These are phyloP conservation scores for Avena eriantha DNA, from an alignment of 176 grass and related monocot genomes.

Conservation along the genomic window DNA sequence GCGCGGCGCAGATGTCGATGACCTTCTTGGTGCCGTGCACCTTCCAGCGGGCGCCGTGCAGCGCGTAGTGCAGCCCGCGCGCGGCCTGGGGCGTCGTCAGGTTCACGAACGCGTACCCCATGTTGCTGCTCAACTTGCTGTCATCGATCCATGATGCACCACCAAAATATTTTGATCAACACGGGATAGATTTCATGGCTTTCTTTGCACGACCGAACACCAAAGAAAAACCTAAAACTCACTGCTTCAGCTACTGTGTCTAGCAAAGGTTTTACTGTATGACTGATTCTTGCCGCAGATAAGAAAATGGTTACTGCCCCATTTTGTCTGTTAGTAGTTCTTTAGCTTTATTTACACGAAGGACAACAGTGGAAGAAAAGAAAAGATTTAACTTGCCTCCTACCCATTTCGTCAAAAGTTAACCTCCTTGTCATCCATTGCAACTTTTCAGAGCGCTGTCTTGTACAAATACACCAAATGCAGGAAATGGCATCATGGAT, in stretches of 20 bases:
- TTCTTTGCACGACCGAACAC: not conserved
- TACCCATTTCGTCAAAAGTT: not conserved
- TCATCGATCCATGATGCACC: not conserved
- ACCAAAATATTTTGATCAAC: not conserved
- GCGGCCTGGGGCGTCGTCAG: conserved; percentile 57
- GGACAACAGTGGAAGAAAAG: not conserved
- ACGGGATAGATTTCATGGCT: not conserved
- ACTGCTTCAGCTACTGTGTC: too few species aligned
- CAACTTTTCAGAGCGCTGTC: not conserved
- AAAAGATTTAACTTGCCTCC: not conserved
- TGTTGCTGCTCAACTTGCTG: conserved; percentile 47
- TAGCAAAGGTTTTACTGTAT: too few species aligned
- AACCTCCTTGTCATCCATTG: not conserved
- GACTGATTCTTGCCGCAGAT: too few species aligned
- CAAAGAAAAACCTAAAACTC: too few species aligned
- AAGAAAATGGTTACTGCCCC: too few species aligned
- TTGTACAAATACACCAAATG: not conserved
- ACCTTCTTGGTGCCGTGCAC: conserved; percentile 55
- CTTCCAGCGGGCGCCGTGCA: conserved; percentile 55
- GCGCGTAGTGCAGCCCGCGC: not conserved
- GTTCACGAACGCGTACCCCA: conserved; percentile 83
- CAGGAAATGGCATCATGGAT: not conserved
- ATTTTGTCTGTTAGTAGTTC: not conserved
- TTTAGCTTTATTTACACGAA: conserved; percentile 18
- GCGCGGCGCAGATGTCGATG: conserved; percentile 52